A percentile compares a stretch with the other conserved stretches of the same genome.
phyloP scores from a whole-genome alignment of 371 early-diverging fungal genomes.

The Cokeromyces recurvatus region DNA sequence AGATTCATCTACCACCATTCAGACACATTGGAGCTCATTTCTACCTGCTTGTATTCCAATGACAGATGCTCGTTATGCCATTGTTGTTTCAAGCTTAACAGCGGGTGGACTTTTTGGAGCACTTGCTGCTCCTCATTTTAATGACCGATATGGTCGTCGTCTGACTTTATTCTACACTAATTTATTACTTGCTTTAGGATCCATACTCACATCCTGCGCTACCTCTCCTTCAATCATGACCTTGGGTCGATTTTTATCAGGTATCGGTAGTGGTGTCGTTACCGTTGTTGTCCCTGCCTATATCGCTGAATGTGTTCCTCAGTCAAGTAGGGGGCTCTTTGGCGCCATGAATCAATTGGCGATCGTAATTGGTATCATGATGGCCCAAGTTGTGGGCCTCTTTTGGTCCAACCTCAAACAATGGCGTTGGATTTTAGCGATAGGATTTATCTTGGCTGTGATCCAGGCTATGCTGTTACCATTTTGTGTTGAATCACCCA shows the following conservation, averaged over 20 bases:
- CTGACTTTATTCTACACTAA: constrained; percentile 65
- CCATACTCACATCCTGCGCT: constrained; percentile 63
- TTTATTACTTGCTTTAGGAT: constrained; percentile 55
- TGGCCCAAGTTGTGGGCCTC: constrained; percentile 62
- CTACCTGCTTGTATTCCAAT: constrained; percentile 79
- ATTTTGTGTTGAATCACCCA: constrained; percentile 80
- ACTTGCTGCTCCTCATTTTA: constrained; percentile 64
- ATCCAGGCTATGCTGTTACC: constrained; percentile 61
- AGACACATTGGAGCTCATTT: too few relatives aligned
- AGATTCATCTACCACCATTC: too few relatives aligned
- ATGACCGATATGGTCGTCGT: constrained; percentile 74
- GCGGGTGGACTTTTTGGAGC: constrained; percentile 85
- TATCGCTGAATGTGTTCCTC: constrained; percentile 81
- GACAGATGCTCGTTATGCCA: constrained; percentile 66
- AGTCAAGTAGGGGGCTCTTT: constrained; percentile 67
- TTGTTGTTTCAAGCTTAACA: constrained; percentile 68
- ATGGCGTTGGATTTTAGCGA: constrained; percentile 65
- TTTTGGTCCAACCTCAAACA: constrained; percentile 49
- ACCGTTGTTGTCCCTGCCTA: constrained; percentile 87
- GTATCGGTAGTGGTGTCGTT: constrained; percentile 79
- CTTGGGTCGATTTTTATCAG: constrained; percentile 78
- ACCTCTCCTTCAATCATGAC: constrained; percentile 45
- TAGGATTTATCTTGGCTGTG: constrained; percentile 54
- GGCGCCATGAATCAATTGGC: constrained; percentile 83
- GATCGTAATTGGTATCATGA: constrained; percentile 78